These are phyloP conservation scores for Microcera coccophila DNA, from an alignment of 2,329 filamentous ascomycete genomes.

Conservation along the genomic window DNA sequence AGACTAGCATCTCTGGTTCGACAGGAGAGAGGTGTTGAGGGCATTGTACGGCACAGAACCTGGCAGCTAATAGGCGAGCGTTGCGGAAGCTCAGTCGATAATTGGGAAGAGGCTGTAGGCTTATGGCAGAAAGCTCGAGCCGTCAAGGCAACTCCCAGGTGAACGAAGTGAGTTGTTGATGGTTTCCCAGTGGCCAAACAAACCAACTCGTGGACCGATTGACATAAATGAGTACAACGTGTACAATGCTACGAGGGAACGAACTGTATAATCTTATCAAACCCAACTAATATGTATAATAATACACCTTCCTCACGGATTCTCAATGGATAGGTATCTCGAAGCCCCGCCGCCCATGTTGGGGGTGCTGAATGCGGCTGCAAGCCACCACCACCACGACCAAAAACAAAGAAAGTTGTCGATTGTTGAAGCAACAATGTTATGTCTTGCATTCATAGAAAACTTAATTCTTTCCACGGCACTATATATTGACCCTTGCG, in stretches of 20 bases:
- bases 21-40: constrained; percentile 73
- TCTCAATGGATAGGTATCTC: too few species aligned
- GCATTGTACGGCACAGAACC: constrained; percentile 73
- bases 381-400: too few species aligned
- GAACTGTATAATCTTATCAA: constrained; percentile 12
- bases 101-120: constrained; percentile 63
- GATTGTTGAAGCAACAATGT: too few species aligned
- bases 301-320: too few species aligned
- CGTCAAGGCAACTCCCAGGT: constrained; percentile 3
- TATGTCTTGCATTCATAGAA: too few species aligned
- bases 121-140: constrained; percentile 50
- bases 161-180: neutral
- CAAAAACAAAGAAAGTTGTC: too few species aligned
- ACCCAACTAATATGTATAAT: too few species aligned
- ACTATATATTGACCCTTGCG: too few species aligned
- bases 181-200: neutral
- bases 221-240: constrained; percentile 14
- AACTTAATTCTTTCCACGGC: too few species aligned
- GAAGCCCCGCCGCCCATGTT: too few species aligned
- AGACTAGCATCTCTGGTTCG: constrained; percentile 67
- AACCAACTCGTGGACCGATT: neutral
- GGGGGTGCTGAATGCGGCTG: too few species aligned
- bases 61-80: constrained; percentile 76
- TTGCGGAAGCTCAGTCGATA: constrained; percentile 58
- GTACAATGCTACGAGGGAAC: constrained; percentile 8